Conservation (phyloP, 177 flowering plant genomes). For the Telopea speciosissima region DNA sequence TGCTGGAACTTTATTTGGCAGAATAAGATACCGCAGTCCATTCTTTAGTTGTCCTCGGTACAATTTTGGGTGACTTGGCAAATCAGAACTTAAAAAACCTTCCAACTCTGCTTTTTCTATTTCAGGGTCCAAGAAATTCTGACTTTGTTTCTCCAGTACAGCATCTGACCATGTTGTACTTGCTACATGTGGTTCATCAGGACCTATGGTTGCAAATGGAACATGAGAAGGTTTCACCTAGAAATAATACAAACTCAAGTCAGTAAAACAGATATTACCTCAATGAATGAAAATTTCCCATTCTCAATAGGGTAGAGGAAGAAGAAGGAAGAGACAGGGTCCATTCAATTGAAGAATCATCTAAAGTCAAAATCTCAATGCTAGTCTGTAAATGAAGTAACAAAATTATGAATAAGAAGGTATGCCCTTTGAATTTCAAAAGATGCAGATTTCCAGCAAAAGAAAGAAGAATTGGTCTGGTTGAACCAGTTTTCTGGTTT, state of each 20-base stretch:
- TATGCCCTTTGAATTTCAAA: no score
- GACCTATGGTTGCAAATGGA: slow-evolving; percentile 75
- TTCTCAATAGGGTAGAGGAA: neutral
- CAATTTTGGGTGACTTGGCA: slow-evolving; percentile 93
- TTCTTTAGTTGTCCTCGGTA: slow-evolving; percentile 80
- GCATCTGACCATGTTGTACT: slow-evolving; percentile 80
- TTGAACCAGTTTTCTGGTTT: no score
- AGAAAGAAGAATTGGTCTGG: no score
- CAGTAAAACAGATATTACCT: slow-evolving; percentile 8
- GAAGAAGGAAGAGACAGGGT: no score
- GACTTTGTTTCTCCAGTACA: slow-evolving; percentile 56
- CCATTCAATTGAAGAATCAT: no score
- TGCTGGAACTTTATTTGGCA: slow-evolving; percentile 95
- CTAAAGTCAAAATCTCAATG: no score
- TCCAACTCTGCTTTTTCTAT: slow-evolving; percentile 38
- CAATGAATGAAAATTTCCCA: neutral
- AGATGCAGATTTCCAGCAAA: no score
- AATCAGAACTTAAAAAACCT: slow-evolving; percentile 54
- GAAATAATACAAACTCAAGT: slow-evolving; percentile 8
- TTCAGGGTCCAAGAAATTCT: slow-evolving; percentile 43
- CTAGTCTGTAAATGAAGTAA: no score
- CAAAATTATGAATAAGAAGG: no score
- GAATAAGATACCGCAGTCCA: slow-evolving; percentile 87
- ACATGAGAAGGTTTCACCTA: slow-evolving; percentile 37
- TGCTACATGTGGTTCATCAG: slow-evolving; percentile 99